Conservation (phyloP, 192 early-diverging fungal species). For the Backusella westeae region DNA sequence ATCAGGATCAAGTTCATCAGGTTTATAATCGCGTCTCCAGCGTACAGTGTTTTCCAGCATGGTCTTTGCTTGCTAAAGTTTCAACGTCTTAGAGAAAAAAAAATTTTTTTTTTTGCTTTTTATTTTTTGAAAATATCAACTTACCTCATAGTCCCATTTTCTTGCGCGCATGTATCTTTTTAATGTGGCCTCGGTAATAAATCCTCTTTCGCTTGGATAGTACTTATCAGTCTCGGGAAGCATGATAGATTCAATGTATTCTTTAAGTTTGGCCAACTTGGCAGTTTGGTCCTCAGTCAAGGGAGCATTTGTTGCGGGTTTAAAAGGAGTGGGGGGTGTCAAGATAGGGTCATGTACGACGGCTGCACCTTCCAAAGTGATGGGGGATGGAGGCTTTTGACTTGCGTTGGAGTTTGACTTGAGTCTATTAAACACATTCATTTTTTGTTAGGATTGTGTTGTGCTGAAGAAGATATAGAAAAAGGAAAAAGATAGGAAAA, state of each 20-base stretch:
- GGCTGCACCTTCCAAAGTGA: conserved; percentile 1
- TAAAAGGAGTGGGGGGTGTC: conserved; percentile 17
- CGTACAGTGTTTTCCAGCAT: conserved; percentile 72
- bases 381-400: background rate
- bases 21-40: conserved; percentile 77
- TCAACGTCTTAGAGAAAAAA: background rate
- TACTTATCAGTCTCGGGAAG: conserved; percentile 29
- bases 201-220: conserved; percentile 34
- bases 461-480: background rate
- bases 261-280: conserved; percentile 23
- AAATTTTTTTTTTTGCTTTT: background rate
- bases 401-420: conserved; percentile 8
- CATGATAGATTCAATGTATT: conserved; percentile 18
- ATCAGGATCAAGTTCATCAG: conserved; percentile 66
- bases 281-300: conserved; percentile 24
- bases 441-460: background rate
- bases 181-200: conserved; percentile 33
- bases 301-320: conserved; percentile 7
- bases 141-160: conserved; percentile 41
- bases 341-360: conserved; percentile 24
- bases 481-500: background rate
- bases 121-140: background rate
- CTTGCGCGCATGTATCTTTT: conserved; percentile 39
- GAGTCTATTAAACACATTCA: conserved; percentile 13
- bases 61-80: conserved; percentile 45